Evolutionary conservation across 2,329 filamentous ascomycete genomes (phyloP).

Genomic region (Pestalotiopsis sp.): DNA sequence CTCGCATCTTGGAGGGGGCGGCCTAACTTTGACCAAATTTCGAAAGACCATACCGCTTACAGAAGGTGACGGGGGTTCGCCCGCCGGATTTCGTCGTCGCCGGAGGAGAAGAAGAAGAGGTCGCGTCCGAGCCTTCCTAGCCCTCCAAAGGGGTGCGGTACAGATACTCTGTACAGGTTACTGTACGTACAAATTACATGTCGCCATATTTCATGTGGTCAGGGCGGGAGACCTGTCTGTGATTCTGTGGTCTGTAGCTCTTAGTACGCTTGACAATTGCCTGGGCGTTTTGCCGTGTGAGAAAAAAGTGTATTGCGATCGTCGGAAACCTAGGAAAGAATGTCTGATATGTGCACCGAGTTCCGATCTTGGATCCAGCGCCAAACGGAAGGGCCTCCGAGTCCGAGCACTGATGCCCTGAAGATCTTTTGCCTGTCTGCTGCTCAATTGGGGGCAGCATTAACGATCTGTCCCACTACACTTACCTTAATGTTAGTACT

Average conservation of each 20-base stretch:
- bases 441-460: background rate
- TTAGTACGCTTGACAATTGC: background rate
- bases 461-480: background rate
- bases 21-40: background rate
- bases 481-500: too few species aligned
- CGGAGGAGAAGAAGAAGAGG: background rate
- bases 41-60: constrained; percentile 1
- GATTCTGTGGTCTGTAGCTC: background rate
- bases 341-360: background rate
- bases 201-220: background rate
- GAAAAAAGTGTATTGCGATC: background rate
- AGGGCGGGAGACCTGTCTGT: too few species aligned
- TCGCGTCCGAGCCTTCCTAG: too few species aligned
- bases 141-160: too few species aligned
- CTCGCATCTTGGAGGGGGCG: background rate
- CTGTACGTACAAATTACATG: background rate
- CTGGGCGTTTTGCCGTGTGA: background rate
- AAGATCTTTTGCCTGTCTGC: background rate
- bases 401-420: background rate
- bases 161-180: background rate
- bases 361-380: background rate
- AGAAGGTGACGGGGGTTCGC: constrained; percentile 9
- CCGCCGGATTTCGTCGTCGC: background rate
- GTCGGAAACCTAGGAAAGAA: background rate
- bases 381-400: background rate